Evolutionary conservation across 805 yeast genomes (phyloP).

Genomic region (Metschnikowia anglica): DNA sequence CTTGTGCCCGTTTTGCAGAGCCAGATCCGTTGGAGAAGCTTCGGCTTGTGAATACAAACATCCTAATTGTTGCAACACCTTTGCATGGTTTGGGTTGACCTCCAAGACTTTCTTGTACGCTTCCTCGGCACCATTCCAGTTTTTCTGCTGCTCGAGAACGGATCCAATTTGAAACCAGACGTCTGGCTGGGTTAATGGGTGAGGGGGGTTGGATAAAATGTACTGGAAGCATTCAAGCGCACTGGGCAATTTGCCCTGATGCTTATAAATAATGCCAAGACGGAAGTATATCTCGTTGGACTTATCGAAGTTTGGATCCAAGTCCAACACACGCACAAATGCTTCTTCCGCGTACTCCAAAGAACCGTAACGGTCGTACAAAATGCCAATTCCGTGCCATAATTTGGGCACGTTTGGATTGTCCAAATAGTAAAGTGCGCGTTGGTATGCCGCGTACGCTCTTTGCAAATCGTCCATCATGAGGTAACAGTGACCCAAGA

Average conservation of each 20-base stretch:
- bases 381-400: constrained; percentile 98
- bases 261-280: constrained; percentile 93
- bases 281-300: constrained; percentile 96
- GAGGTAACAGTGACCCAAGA: constrained; percentile 91
- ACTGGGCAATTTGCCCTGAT: constrained; percentile 81
- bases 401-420: constrained; percentile 94
- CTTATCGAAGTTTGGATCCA: constrained; percentile 95
- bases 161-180: constrained; percentile 99
- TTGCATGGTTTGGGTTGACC: constrained; percentile 91
- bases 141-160: constrained; percentile 90
- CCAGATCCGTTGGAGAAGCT: constrained; percentile 27
- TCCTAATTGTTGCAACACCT: constrained; percentile 93
- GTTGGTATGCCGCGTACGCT: constrained; percentile 95
- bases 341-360: constrained; percentile 98
- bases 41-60: constrained; percentile 80
- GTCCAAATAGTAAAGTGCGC: constrained; percentile 85
- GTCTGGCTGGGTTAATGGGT: constrained; percentile 93
- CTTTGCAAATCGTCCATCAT: constrained; percentile 96
- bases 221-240: constrained; percentile 95
- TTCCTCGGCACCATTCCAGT: constrained; percentile 86
- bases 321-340: constrained; percentile 89
- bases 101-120: constrained; percentile 91
- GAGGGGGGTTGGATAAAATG: constrained; percentile 86
- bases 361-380: constrained; percentile 94
- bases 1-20: constrained; percentile 15